A percentile compares a stretch with the other conserved stretches of the same genome.
Evolutionary conservation across 345 rosid species (phyloP).

Genomic region (Lepidium didymum): DNA sequence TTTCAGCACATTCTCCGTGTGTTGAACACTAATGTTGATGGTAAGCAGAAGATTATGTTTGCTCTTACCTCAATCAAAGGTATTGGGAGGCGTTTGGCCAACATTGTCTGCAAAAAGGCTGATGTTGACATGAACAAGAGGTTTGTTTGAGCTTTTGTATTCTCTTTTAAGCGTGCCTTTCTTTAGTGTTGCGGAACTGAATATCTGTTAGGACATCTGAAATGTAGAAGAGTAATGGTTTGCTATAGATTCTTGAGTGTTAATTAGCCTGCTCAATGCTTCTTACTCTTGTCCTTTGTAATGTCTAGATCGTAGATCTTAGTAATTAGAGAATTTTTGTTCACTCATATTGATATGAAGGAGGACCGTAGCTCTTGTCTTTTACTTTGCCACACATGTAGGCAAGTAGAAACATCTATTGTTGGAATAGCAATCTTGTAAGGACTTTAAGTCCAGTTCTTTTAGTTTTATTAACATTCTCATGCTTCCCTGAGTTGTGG

Average conservation of each 20-base stretch:
- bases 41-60: conserved; percentile 87
- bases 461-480: not conserved
- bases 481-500: not conserved
- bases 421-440: not conserved
- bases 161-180: not conserved
- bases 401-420: not conserved
- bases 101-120: conserved; percentile 95
- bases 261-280: not conserved
- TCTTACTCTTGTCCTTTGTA: not conserved
- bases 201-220: not conserved
- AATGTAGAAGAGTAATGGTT: not conserved
- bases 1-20: conserved; percentile 96
- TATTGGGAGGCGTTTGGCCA: conserved; percentile 76
- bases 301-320: not conserved
- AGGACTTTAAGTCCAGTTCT: no score
- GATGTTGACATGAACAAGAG: conserved; percentile 97
- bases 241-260: not conserved
- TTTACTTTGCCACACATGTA: not conserved
- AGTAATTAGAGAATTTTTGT: not conserved
- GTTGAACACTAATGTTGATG: conserved; percentile 85
- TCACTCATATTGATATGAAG: not conserved
- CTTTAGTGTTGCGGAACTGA: not conserved
- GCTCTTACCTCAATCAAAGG: conserved; percentile 96
- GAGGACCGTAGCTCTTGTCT: not conserved
- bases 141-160: conserved; percentile 24